Evolutionary conservation across 306 rosid species (phyloP).

Genomic region (Casuarina cunninghamiana): DNA sequence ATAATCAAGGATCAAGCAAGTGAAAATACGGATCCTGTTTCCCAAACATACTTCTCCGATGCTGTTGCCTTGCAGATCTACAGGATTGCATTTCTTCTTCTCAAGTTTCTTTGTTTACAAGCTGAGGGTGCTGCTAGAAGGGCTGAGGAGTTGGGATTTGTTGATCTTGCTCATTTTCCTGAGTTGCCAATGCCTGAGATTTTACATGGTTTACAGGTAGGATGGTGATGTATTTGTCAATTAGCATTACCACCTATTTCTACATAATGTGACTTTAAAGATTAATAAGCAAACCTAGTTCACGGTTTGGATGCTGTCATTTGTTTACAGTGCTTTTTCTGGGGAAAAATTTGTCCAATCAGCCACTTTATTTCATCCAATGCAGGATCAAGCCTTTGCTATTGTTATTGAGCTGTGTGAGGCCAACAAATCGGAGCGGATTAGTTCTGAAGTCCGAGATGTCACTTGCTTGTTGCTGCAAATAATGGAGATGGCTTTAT

Average conservation of each 20-base stretch:
- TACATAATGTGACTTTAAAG: not conserved
- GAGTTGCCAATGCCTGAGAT: constrained; percentile 98
- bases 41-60: constrained; percentile 70
- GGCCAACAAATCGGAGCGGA: constrained; percentile 47
- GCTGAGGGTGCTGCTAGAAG: constrained; percentile 89
- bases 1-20: constrained; percentile 49
- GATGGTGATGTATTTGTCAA: constrained; percentile 1
- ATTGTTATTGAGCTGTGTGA: constrained; percentile 67
- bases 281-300: not conserved
- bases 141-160: constrained; percentile 89
- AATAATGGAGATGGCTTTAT: constrained; percentile 87
- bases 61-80: constrained; percentile 70
- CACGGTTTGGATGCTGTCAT: not conserved
- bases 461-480: constrained; percentile 64
- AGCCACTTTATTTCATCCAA: constrained; percentile 6
- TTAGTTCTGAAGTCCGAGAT: constrained; percentile 46
- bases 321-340: not conserved
- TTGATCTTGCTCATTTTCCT: constrained; percentile 94
- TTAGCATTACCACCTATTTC: constrained; percentile 9
- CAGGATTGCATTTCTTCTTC: constrained; percentile 67
- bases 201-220: constrained; percentile 89
- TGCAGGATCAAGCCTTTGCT: constrained; percentile 81
- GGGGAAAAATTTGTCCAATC: not conserved
- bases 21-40: constrained; percentile 39
- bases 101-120: constrained; percentile 86